A percentile compares a stretch with the other conserved stretches of the same genome.
Evolutionary conservation across 495 filamentous ascomycete species (phyloP).

Genomic region (Aspergillus baeticus): DNA sequence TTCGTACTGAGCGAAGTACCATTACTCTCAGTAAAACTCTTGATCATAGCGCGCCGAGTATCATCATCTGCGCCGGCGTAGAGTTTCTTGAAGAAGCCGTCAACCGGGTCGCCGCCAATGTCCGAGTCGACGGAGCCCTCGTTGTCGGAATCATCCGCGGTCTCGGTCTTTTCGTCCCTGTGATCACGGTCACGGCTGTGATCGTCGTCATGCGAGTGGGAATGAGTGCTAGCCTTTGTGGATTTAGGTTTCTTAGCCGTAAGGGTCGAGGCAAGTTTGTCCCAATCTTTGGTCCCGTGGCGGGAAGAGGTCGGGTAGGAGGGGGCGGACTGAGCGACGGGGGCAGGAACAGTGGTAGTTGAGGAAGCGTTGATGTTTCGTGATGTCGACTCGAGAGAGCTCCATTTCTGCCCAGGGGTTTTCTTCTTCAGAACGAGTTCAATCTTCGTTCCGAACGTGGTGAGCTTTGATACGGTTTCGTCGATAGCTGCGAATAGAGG

Average conservation of each 20-base stretch:
- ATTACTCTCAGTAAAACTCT: constrained; percentile 91
- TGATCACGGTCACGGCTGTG: constrained; percentile 1
- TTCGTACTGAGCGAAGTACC: constrained; percentile 92
- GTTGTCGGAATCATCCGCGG: constrained; percentile 40
- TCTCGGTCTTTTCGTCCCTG: constrained; percentile 15
- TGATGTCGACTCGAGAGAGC: constrained; percentile 57
- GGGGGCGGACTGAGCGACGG: constrained; percentile 40
- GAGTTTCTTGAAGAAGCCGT: constrained; percentile 87
- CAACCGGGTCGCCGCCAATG: constrained; percentile 69
- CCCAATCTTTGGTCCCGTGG: constrained; percentile 87
- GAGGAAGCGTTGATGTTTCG: constrained; percentile 26
- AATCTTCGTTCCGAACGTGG: constrained; percentile 77
- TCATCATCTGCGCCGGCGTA: constrained; percentile 79
- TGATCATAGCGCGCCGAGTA: constrained; percentile 91
- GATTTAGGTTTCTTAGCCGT: constrained; percentile 43
- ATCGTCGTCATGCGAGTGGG: background rate
- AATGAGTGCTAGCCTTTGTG: constrained; percentile 16
- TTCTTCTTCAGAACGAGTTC: constrained; percentile 76
- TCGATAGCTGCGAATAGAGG: constrained; percentile 71
- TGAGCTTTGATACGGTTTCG: constrained; percentile 53
- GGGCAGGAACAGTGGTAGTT: constrained; percentile 11
- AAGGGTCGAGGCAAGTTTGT: constrained; percentile 65
- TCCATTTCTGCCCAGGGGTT: constrained; percentile 72
- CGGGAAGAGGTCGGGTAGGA: constrained; percentile 88
- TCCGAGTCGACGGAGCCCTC: constrained; percentile 52